Evolutionary conservation across 2,329 filamentous ascomycete genomes (phyloP).

Genomic region (Lojkania enalia): DNA sequence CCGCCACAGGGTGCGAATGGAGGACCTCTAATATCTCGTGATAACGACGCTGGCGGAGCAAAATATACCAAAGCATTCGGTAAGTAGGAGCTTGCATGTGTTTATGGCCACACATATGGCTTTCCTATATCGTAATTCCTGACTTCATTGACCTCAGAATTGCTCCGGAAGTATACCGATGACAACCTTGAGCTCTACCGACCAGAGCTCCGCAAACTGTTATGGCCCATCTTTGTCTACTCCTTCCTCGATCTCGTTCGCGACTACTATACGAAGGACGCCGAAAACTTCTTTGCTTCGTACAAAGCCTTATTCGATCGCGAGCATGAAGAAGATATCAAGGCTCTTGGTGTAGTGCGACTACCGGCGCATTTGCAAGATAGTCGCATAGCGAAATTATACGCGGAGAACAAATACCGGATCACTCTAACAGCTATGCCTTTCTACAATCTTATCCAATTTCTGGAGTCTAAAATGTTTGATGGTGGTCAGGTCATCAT

Average conservation of each 20-base stretch:
- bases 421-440: conserved; percentile 86
- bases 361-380: conserved; percentile 77
- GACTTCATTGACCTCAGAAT: conserved; percentile 48
- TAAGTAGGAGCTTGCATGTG: conserved; percentile 31
- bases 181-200: conserved; percentile 90
- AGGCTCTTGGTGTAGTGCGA: conserved; percentile 71
- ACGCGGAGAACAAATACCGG: conserved; percentile 84
- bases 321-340: conserved; percentile 79
- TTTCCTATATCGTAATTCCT: neutral
- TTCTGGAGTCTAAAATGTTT: conserved; percentile 83
- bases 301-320: conserved; percentile 72
- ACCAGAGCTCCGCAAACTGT: conserved; percentile 82
- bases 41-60: conserved; percentile 70
- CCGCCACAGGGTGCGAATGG: conserved; percentile 80
- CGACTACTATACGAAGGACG: conserved; percentile 71
- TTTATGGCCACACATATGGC: conserved; percentile 1
- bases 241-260: conserved; percentile 80
- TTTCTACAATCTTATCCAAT: conserved; percentile 80
- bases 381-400: conserved; percentile 77
- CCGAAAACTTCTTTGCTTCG: conserved; percentile 71
- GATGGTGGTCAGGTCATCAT: conserved; percentile 79
- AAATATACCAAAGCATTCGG: conserved; percentile 77
- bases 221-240: conserved; percentile 95
- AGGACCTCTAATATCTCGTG: conserved; percentile 66
- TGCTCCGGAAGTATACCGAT: conserved; percentile 82